Conservation (phyloP, 495 filamentous ascomycete species). For the Hypoxylon trugodes region DNA sequence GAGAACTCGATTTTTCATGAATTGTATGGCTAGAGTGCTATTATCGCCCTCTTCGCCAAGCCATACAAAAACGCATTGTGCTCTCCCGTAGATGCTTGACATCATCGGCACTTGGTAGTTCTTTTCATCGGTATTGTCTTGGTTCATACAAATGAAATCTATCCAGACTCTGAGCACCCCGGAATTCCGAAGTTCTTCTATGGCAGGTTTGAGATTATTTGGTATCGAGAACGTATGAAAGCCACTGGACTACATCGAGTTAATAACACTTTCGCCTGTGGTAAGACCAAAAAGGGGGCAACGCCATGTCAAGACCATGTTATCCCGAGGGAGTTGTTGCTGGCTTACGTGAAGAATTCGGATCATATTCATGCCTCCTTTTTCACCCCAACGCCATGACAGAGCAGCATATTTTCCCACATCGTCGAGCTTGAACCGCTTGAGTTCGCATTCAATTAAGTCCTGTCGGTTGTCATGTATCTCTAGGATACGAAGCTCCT, state of each 20-base stretch:
- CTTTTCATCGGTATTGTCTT: slow-evolving; percentile 7
- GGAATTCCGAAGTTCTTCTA: slow-evolving; percentile 9
- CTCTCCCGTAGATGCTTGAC: slow-evolving; percentile 36
- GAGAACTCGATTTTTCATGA: slow-evolving; percentile 25
- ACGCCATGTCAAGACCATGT: too few species aligned
- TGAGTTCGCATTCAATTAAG: slow-evolving; percentile 7
- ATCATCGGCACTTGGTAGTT: slow-evolving; percentile 28
- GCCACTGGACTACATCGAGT: not conserved
- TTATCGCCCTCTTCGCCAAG: slow-evolving; percentile 32
- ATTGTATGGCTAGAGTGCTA: slow-evolving; percentile 7
- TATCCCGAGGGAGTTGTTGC: not conserved
- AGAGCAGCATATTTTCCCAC: slow-evolving; percentile 14
- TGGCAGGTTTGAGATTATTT: slow-evolving; percentile 3
- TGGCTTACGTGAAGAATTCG: slow-evolving; percentile 12
- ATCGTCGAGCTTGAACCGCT: not conserved
- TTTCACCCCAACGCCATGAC: slow-evolving; percentile 19
- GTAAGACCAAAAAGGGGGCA: too few species aligned
- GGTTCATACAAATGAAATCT: slow-evolving; percentile 21
- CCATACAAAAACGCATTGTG: slow-evolving; percentile 42
- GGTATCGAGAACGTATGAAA: slow-evolving; percentile 6
- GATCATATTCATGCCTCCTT: not conserved
- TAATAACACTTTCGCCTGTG: not conserved
- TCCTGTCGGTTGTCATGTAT: slow-evolving; percentile 15
- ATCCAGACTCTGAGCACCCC: slow-evolving; percentile 13
- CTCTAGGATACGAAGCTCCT: slow-evolving; percentile 17